Base-by-base conservation (phyloP, 2,329 filamentous ascomycete species). In the Aschersonia sp. region DNA sequence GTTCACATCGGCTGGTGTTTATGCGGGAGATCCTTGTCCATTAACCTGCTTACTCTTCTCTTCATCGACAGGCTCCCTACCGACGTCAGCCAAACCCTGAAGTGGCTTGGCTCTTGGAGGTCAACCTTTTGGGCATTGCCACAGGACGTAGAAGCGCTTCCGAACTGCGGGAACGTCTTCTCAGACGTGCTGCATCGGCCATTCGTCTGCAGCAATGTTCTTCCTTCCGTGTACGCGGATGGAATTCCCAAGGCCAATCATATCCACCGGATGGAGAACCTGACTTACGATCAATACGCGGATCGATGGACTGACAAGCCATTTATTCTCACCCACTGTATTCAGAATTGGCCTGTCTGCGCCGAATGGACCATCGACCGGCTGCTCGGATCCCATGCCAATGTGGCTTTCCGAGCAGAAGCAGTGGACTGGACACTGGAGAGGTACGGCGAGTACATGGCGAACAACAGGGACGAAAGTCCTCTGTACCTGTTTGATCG, bases 401-500 rank as follows among this genome's bases (percentile, higher is more conserved):
- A 81, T 45, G 73, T 83, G 3, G 72, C 76, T 46, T 96, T 97
- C 64, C 79, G 87, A 41, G 90, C 90, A 8, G 92, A 97, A 70
- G 85, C 88, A 0, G 89, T 97, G 5, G 87, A 96, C 65, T 97
- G 90, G 90, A 78, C 81, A 0, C 76, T 95, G 52, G 70, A 73
- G n/a, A 85, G 78, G 0, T 97, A 97, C 62, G 70, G 81, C 52
- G 70, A 79, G 43, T 98, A 97, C 64, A 87, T 96, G 83, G 69
- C 72, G 42, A 75, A 84, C 59, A 90, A 78, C 59, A 68, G 68
- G 14, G 90, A 97, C 54, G 92, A 97, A 65, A 90, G 85, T 52
- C 90, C 90, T 0, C 66, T 97, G 2, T 97, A 97, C 60, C 76
- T 97, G 33, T 97, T 97, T 61, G 92, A 97, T 62, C 78, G 83